phyloP scores from a whole-genome alignment of 202 grass and related monocot species.

The Zoysia matrella region DNA sequence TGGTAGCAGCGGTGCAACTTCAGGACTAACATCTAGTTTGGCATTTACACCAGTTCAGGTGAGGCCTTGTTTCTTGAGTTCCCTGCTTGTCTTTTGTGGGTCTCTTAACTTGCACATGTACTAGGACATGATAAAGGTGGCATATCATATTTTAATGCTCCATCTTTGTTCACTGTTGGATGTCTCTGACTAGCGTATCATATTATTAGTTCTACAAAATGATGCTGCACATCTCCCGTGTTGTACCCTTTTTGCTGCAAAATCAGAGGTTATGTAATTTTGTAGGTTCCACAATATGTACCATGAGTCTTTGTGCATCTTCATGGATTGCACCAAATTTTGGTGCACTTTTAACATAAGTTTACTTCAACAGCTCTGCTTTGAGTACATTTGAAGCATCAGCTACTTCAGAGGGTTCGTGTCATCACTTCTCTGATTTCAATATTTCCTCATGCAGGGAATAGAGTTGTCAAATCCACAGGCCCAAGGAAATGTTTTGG shows the following conservation, averaged over 20 bases:
- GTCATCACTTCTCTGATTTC: constrained; percentile 6
- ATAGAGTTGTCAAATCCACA: constrained; percentile 84
- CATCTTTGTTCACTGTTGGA: background rate
- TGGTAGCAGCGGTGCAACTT: constrained; percentile 80
- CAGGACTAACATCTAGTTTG: constrained; percentile 83
- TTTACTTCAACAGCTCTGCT: background rate
- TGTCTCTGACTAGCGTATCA: background rate
- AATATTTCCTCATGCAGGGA: constrained; percentile 44
- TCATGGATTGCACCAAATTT: background rate
- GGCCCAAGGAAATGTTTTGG: constrained; percentile 23
- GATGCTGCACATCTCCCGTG: background rate
- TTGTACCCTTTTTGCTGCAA: background rate
- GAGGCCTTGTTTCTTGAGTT: constrained; percentile 37
- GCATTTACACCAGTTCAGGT: constrained; percentile 91
- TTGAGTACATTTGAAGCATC: background rate
- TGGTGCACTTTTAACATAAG: background rate
- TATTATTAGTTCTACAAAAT: background rate
- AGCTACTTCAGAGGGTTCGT: background rate
- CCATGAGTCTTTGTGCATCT: background rate
- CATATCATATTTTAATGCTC: background rate
- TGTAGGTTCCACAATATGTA: background rate
- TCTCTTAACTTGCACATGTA: background rate
- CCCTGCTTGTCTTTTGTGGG: background rate
- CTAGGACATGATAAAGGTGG: background rate
- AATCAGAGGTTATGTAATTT: background rate